phyloP scores from a whole-genome alignment of 2,329 filamentous ascomycete genomes.

The Aspergillus aculeatinus region DNA sequence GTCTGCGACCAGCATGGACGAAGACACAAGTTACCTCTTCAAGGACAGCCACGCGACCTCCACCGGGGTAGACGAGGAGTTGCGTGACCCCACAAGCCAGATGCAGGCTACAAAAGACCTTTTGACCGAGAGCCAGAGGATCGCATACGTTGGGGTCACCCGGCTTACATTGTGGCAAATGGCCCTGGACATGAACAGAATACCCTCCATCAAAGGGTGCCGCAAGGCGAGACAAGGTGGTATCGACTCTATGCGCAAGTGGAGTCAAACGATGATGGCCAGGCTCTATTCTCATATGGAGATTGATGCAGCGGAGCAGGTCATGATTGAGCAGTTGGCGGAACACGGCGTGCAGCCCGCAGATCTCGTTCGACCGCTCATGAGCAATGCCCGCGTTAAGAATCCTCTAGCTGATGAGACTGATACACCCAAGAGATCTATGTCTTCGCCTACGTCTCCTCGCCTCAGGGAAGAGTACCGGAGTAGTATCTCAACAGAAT shows the following conservation, averaged over 20 bases:
- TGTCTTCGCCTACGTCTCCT: conserved; percentile 36
- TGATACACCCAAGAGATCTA: conserved; percentile 38
- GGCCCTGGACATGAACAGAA: conserved; percentile 63
- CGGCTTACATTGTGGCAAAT: conserved; percentile 78
- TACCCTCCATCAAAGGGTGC: conserved; percentile 60
- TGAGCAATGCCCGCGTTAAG: conserved; percentile 87
- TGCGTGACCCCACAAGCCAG: conserved; percentile 81
- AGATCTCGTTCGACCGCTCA: conserved; percentile 81
- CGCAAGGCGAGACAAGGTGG: conserved; percentile 72
- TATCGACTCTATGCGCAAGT: conserved; percentile 83
- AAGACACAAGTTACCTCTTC: conserved; percentile 95
- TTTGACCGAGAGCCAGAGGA: conserved; percentile 89
- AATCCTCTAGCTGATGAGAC: conserved; percentile 73
- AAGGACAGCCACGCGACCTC: conserved; percentile 68
- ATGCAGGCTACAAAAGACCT: conserved; percentile 95
- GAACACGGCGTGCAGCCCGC: conserved; percentile 84
- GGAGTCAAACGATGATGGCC: conserved; percentile 98
- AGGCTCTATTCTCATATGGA: conserved; percentile 95
- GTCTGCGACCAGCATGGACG: conserved; percentile 93
- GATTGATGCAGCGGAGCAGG: conserved; percentile 79
- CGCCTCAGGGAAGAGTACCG: conserved; percentile 24
- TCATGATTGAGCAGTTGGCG: conserved; percentile 97
- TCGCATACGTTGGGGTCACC: conserved; percentile 91
- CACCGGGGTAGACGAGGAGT: conserved; percentile 67
- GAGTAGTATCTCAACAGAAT: conserved; percentile 35